Base-by-base conservation (phyloP, 441 rosid genomes). In the Populus trichocarpa region DNA sequence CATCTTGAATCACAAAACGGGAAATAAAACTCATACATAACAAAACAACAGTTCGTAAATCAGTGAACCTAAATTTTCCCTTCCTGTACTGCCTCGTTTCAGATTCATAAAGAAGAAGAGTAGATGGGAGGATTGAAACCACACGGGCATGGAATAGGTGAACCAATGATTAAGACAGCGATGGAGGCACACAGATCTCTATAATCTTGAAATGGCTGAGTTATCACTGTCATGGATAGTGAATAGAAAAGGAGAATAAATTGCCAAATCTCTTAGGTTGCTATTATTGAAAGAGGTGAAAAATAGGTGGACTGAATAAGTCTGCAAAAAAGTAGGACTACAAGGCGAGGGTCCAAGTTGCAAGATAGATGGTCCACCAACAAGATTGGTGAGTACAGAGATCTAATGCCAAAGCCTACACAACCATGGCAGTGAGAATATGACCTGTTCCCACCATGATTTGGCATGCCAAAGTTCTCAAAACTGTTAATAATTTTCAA, bases 121-220 rank as follows among this genome's bases (percentile, higher is more conserved):
- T 4, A 42, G 53, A 42, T 42, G 53, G 1, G 53, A 42, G 53
- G 53, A 42, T 13, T 42, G 2, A 42, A 42, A 42, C 18, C 33
- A 4, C 13, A 9, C 6, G 33, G 70, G 22, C 70, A 67, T 67
- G 20, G 38, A 67, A 67, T 28, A 67, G 2, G 30, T 20, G 33
- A 25, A 57, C 57, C 75, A 59, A 67, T 40, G 70, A 28, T 14
- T 73, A 14, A 77, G 77, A 79, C 23, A 66, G 84, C 59, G 79
- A 80, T 57, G n/a, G 79, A 70, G 67, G 86, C 85, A 81, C 85
- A 78, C 85, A 30, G 82, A 81, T 81, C 67, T 78, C 83, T 76
- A 80, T 68, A 35, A 76, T 38, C 76, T 46, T 40, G 6, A 70
- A 71, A 8, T 20, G 70, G 42, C 67, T 74, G 82, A 74, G 80